A percentile compares a stretch with the other conserved stretches of the same genome.
Evolutionary conservation across 169 alveolate species (phyloP).

Genomic region (Plasmodium adleri): DNA sequence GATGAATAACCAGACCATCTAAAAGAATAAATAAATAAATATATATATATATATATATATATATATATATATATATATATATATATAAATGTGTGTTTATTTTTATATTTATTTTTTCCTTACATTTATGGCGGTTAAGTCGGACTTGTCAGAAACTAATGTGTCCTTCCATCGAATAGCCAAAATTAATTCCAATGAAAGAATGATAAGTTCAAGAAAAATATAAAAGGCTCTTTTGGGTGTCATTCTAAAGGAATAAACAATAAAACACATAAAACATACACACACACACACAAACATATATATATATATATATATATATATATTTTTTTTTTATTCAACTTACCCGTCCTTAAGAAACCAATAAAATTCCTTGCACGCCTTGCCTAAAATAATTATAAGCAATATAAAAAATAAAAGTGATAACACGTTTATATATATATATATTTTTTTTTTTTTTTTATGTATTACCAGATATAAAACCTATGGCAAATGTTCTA

Average conservation of each 20-base stretch:
- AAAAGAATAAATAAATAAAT: neutral
- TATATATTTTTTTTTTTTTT: neutral
- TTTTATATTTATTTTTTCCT: neutral
- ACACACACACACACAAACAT: too few species aligned
- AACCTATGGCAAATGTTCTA: neutral
- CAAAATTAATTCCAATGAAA: conserved; percentile 21
- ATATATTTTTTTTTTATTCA: neutral
- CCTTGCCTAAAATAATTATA: neutral
- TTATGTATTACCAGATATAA: neutral
- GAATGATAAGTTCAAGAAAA: neutral
- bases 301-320: neutral
- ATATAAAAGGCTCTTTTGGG: neutral
- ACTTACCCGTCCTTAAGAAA: neutral
- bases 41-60: neutral
- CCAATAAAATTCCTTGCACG: neutral
- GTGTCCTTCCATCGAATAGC: conserved; percentile 21
- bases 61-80: neutral
- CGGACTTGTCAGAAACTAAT: conserved; percentile 46
- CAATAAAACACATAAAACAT: too few species aligned
- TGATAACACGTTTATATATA: neutral
- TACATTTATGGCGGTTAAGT: conserved; percentile 23
- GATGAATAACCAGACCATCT: conserved; percentile 35
- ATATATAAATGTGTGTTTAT: conserved; percentile 1
- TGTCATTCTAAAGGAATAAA: conserved; percentile 7
- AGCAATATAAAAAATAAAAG: neutral